phyloP scores from a whole-genome alignment of 2,329 filamentous ascomycete genomes.

The Alternaria sp. region DNA sequence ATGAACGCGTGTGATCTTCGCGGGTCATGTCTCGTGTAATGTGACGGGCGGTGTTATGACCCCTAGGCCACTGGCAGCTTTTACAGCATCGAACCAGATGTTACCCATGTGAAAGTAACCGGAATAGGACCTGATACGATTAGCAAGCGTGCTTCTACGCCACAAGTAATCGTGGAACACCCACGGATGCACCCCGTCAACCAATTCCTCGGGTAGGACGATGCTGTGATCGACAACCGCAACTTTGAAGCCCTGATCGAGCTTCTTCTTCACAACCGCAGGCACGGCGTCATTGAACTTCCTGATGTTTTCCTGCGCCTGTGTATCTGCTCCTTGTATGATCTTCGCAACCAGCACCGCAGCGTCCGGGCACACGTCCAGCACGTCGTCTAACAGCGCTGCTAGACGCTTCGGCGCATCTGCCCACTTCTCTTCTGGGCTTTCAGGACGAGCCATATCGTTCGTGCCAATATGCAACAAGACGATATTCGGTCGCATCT shows the following conservation, averaged over 20 bases:
- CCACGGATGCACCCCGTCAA: constrained; percentile 39
- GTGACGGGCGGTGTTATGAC: constrained; percentile 19
- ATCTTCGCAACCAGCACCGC: constrained; percentile 49
- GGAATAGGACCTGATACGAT: constrained; percentile 20
- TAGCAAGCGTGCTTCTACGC: background rate
- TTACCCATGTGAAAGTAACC: constrained; percentile 41
- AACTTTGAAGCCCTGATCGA: constrained; percentile 29
- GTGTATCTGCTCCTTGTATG: constrained; percentile 26
- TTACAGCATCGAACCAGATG: constrained; percentile 29
- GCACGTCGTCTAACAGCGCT: constrained; percentile 41
- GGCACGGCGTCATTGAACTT: constrained; percentile 34
- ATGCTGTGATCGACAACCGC: constrained; percentile 33
- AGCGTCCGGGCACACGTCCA: constrained; percentile 37
- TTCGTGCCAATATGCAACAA: constrained; percentile 35
- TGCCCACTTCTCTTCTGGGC: constrained; percentile 16
- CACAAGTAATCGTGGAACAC: background rate
- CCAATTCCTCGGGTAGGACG: constrained; percentile 23
- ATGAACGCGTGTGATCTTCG: background rate
- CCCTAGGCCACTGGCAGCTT: constrained; percentile 1
- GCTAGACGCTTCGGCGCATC: constrained; percentile 44
- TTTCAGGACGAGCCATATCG: constrained; percentile 21
- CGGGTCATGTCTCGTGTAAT: background rate
- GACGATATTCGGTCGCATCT: constrained; percentile 28
- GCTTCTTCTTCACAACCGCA: constrained; percentile 24
- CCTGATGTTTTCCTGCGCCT: constrained; percentile 18